phyloP scores from a whole-genome alignment of 2,329 filamentous ascomycete genomes.

The Penicillium sp. region DNA sequence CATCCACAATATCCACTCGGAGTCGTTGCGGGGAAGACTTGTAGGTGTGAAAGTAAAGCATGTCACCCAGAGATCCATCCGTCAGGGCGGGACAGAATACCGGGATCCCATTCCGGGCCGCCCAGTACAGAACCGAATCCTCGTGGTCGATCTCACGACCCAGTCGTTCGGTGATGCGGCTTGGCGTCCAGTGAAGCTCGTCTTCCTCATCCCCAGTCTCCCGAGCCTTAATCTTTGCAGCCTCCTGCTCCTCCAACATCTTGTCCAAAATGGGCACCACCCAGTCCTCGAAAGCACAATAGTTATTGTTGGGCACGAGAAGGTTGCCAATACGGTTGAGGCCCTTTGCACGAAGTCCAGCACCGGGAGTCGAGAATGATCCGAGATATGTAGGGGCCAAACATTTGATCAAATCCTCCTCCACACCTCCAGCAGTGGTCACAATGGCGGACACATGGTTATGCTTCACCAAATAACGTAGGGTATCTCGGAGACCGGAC shows the following conservation, averaged over 20 bases:
- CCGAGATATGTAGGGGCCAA: conserved; percentile 91
- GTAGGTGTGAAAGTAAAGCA: conserved; percentile 98
- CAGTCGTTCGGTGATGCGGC: conserved; percentile 83
- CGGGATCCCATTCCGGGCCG: conserved; percentile 92
- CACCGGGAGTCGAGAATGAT: conserved; percentile 75
- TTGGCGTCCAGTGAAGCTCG: conserved; percentile 86
- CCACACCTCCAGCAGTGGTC: conserved; percentile 90
- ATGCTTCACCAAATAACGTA: conserved; percentile 91
- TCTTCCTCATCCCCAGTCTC: conserved; percentile 54
- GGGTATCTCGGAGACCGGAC: conserved; percentile 84
- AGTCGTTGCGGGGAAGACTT: conserved; percentile 79
- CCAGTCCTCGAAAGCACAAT: conserved; percentile 98
- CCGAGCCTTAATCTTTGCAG: conserved; percentile 59
- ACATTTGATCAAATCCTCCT: conserved; percentile 99
- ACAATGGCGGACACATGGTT: conserved; percentile 90
- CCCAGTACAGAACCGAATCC: conserved; percentile 93
- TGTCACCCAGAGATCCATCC: conserved; percentile 92
- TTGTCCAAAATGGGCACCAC: conserved; percentile 89
- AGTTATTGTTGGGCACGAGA: conserved; percentile 93
- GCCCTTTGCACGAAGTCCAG: conserved; percentile 75
- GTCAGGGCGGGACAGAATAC: conserved; percentile 96
- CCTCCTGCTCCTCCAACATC: conserved; percentile 93
- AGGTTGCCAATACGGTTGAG: conserved; percentile 96
- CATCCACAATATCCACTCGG: conserved; percentile 86
- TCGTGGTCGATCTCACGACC: conserved; percentile 94